Percentiles rank a stretch among this genome's conserved stretches.
These are phyloP conservation scores for Mycosphaerella arachidis DNA, from an alignment of 2,329 filamentous ascomycete species.

Conservation along the genomic window DNA sequence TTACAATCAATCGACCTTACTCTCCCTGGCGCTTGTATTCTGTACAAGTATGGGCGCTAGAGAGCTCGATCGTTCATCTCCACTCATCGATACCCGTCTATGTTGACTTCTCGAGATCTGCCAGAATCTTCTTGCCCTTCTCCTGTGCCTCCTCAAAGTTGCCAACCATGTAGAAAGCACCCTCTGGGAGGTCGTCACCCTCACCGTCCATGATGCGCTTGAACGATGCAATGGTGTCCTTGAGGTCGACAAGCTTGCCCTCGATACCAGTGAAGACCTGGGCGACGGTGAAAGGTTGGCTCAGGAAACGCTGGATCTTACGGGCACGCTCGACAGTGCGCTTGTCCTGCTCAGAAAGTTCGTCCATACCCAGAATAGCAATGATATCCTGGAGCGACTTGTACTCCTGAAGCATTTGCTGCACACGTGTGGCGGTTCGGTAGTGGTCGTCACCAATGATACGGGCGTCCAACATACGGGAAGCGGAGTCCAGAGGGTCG, in stretches of 20 bases:
- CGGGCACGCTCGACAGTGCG: conserved; percentile 99
- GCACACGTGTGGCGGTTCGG: conserved; percentile 85
- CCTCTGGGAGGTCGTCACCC: conserved; percentile 91
- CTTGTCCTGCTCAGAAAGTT: conserved; percentile 98
- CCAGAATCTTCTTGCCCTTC: conserved; percentile 99
- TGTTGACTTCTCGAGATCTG: conserved; percentile 66
- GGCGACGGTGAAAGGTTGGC: conserved; percentile 93
- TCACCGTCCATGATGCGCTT: conserved; percentile 94
- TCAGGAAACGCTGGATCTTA: conserved; percentile 99
- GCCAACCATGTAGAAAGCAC: conserved; percentile 97
- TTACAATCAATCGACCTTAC: conserved; percentile 22
- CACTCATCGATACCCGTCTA: conserved; percentile 13
- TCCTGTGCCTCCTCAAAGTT: conserved; percentile 85
- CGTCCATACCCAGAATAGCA: conserved; percentile 99
- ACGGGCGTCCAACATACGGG: conserved; percentile 98
- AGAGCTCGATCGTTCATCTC: conserved; percentile 18
- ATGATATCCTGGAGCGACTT: conserved; percentile 99
- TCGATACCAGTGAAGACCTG: conserved; percentile 89
- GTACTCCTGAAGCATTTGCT: conserved; percentile 99
- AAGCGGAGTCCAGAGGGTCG: conserved; percentile 99
- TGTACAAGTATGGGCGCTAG: conserved; percentile 25
- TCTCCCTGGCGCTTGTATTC: conserved; percentile 25
- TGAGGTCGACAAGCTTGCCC: conserved; percentile 94
- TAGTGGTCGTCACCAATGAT: conserved; percentile 98
- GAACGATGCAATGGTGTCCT: conserved; percentile 97